These are phyloP conservation scores for Excoecaria agallocha DNA, from an alignment of 345 rosid species.

Conservation along the genomic window DNA sequence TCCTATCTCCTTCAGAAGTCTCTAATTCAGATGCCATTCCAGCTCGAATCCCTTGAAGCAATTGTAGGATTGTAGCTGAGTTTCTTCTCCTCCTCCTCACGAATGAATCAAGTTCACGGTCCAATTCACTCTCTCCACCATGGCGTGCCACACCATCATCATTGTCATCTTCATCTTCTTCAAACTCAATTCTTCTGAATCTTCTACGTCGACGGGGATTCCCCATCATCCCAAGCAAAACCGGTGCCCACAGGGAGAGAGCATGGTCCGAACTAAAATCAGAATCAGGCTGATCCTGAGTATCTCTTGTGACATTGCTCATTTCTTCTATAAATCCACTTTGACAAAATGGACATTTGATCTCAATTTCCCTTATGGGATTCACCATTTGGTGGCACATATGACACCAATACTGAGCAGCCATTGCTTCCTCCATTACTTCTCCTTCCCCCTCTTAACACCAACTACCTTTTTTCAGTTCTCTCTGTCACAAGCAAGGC, in stretches of 20 bases:
- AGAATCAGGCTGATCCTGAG: slow-evolving; percentile 39
- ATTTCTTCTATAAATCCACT: slow-evolving; percentile 60
- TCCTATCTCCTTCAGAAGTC: slow-evolving; percentile 41
- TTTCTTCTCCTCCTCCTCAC: slow-evolving; percentile 61
- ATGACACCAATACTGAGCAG: slow-evolving; percentile 62
- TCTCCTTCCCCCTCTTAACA: slow-evolving; percentile 7
- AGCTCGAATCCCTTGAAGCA: slow-evolving; percentile 77
- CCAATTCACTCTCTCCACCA: slow-evolving; percentile 49
- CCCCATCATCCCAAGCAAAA: slow-evolving; percentile 83
- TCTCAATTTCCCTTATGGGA: slow-evolving; percentile 65
- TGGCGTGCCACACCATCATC: slow-evolving; percentile 27
- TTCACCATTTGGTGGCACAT: slow-evolving; percentile 66
- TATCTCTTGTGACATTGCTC: slow-evolving; percentile 25
- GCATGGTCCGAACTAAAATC: slow-evolving; percentile 73
- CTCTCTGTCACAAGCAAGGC: slow-evolving; percentile 19
- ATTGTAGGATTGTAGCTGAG: slow-evolving; percentile 64
- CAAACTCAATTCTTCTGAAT: slow-evolving; percentile 51
- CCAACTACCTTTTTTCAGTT: background rate
- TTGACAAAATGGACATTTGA: slow-evolving; percentile 80
- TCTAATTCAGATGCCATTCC: slow-evolving; percentile 68
- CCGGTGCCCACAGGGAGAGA: slow-evolving; percentile 77
- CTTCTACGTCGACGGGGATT: slow-evolving; percentile 55
- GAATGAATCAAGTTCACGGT: slow-evolving; percentile 62
- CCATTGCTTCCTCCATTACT: slow-evolving; percentile 49
- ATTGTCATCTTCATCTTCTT: slow-evolving; percentile 40